Percentiles rank a stretch among this genome's conserved stretches.
These are phyloP conservation scores for Evernia prunastri DNA, from an alignment of 495 filamentous ascomycete species.

Conservation along the genomic window DNA sequence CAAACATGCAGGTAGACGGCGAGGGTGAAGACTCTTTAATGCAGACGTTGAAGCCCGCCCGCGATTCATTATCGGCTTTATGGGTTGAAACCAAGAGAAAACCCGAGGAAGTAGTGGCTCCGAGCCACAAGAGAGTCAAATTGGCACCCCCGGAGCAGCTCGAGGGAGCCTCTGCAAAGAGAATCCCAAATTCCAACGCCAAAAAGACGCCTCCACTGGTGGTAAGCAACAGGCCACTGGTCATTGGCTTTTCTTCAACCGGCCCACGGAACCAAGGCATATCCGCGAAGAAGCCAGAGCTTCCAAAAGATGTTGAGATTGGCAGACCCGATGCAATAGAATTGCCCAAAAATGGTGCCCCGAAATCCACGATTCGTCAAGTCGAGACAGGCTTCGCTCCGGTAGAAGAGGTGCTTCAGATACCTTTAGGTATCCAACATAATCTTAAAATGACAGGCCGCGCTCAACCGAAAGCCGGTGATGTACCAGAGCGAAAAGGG, in stretches of 20 bases:
- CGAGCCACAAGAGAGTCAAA: background rate
- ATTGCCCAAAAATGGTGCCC: background rate
- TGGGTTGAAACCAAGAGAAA: background rate
- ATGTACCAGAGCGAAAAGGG: background rate
- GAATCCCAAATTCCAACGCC: background rate
- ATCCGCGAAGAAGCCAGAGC: conserved; percentile 12
- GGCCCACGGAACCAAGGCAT: conserved; percentile 33
- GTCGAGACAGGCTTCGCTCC: background rate
- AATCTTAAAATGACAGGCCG: background rate
- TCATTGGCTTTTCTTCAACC: conserved; percentile 28
- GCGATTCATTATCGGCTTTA: background rate
- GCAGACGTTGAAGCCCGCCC: background rate
- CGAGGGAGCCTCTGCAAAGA: background rate
- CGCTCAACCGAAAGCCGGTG: background rate
- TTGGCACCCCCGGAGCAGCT: background rate
- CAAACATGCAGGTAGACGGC: background rate
- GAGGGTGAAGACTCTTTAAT: background rate
- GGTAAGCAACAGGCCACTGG: conserved; percentile 17
- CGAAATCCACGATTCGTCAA: background rate
- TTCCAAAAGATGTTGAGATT: background rate
- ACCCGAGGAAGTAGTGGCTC: background rate
- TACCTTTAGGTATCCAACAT: background rate
- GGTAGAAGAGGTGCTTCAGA: background rate
- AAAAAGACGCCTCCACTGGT: background rate
- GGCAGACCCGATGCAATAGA: background rate